Conservation (phyloP, 2,329 filamentous ascomycete genomes). For the Elsinoe necatrix region DNA sequence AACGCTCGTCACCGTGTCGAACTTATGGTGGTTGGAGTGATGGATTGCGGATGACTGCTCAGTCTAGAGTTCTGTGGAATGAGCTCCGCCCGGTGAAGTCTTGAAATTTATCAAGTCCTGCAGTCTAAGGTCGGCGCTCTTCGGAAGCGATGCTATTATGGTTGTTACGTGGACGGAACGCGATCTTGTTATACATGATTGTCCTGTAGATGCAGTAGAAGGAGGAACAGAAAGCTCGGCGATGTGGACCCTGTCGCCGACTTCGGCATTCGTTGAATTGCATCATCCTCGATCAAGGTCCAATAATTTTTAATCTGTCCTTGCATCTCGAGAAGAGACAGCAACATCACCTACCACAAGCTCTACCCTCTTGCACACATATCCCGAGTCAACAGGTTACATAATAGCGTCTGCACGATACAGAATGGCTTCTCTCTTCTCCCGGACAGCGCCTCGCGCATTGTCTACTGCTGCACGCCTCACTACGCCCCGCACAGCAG, state of each 20-base stretch:
- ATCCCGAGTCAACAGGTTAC: background rate
- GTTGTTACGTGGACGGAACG: too few relatives aligned
- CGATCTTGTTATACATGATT: too few relatives aligned
- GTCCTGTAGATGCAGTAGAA: background rate
- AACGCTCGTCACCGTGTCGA: background rate
- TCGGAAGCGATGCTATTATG: too few relatives aligned
- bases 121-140: too few relatives aligned
- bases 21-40: background rate
- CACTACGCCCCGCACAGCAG: constrained; percentile 24
- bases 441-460: constrained; percentile 30
- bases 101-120: too few relatives aligned
- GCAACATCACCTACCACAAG: background rate
- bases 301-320: background rate
- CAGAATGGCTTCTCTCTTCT: constrained; percentile 30
- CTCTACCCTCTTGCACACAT: background rate
- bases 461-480: constrained; percentile 22
- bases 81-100: too few relatives aligned
- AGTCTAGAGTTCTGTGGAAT: too few relatives aligned
- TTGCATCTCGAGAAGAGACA: too few relatives aligned
- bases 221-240: background rate
- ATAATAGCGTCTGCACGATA: background rate
- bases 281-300: background rate
- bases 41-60: too few relatives aligned
- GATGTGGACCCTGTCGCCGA: background rate
- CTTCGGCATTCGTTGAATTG: background rate